Evolutionary conservation across 2,329 filamentous ascomycete species (phyloP), one percentile per base, ranked within the genome.

Genomic region (Dactylellina haptotyla): DNA sequence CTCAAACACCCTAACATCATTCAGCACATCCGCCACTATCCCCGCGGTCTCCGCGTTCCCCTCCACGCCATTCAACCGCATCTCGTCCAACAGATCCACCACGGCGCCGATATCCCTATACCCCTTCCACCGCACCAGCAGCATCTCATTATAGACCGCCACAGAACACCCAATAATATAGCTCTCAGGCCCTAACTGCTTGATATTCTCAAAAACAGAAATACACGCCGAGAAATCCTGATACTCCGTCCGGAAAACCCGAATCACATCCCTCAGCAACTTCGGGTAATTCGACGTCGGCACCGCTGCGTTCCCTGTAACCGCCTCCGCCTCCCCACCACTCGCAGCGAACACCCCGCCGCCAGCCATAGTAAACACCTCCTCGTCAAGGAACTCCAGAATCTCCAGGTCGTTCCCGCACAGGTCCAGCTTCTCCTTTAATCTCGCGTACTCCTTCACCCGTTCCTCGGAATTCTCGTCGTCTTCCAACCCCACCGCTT

Each of bases 91-190:
- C 30, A 78, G 30, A 9, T 76, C 77, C 30, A 73, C 57, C 18
- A 78, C 71, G 18, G 67, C 75, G 8, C 51, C 56, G 20, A 78
- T 61, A 45, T 78, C 77, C 14, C 75, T 61, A 32, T 77, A 78
- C 9, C 75, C 77, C 48, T 76, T 75, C 77, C 77, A 78, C 25
- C 72, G 75, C 3, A 75, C 75, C 1, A 57, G 51, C 23, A 78
- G 58, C 41, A 77, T 73, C 14, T 76, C 74, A 45, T 78, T 78
- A 54, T 78, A 78, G 25, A 76, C 75, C 1, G 50, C 62, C 2
- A 75, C 69, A 8, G 75, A 76, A 50, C 77, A 78, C 0, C 77
- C 77, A 12, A 78, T 64, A 5, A 78, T 77, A 26, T 78, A 78
- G 25, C 75, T 76, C 53, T 78, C 77, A 28, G 77, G 66, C 1